Base-by-base conservation (phyloP, 495 filamentous ascomycete genomes). In the Pyrenula massariospora region DNA sequence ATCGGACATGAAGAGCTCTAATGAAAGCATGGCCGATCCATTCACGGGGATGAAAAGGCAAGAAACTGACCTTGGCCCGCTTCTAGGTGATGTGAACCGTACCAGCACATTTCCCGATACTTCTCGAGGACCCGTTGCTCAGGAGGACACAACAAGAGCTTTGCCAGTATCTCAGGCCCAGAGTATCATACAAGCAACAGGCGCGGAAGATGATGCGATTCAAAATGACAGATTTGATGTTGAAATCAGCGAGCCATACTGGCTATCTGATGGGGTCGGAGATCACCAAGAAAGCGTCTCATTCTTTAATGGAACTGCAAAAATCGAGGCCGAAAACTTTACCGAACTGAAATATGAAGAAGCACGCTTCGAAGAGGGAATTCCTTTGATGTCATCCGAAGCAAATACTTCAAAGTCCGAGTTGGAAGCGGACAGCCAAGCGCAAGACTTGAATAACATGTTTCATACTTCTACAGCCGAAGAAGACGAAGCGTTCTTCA, bases 331-430 rank as follows among this genome's bases (percentile, higher is more conserved):
- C 31, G 31, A 5, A 5, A 15, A 42, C 5, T 8, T 42, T 42
- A 42, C 20, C 24, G 36, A 55, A 50, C 56, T 59, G 54, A 62
- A 63, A 55, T 59, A 72, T 48, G 59, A 62, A 19, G 73, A 81
- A 22, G 73, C 77, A 51, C 73, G 80, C 10, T 85, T 73, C 56
- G 80, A 82, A 51, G 82, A 85, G 61, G 83, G 82, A 0, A 22
- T 84, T 20, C 82, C 81, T 2, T 66, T 85, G 22, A 74, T 86
- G 50, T 59, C 69, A 24, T 57, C 61, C 11, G 24, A 50, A 52
- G 22, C 20, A 15, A 5, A 8, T 5, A 42, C 5, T 15, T 5
- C 8, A 42, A 52, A 20, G 22, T 19, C 50, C 19, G 59, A 65
- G 10, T 53, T 64, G 10, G 53, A 56, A n/a, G 12, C 25, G 5